phyloP scores from a whole-genome alignment of 2,329 filamentous ascomycete species.

The Delphinella strobiligena region DNA sequence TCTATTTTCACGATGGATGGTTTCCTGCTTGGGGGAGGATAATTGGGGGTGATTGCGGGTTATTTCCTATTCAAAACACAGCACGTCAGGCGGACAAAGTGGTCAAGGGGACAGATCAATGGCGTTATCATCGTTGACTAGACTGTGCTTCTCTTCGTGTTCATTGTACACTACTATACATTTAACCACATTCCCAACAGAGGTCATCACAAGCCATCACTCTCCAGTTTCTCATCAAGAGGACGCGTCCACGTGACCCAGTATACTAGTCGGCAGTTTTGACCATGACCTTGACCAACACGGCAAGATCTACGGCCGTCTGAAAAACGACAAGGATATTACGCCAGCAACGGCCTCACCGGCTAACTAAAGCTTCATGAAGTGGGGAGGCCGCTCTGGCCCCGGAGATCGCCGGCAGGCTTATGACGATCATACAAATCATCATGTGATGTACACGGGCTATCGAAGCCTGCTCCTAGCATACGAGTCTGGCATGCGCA shows the following conservation, averaged over 20 bases:
- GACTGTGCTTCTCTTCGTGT: background rate
- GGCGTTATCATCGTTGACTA: background rate
- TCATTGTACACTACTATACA: no score
- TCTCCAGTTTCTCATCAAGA: no score
- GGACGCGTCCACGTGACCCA: background rate
- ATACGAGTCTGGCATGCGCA: background rate
- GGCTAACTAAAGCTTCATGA: no score
- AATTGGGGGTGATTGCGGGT: background rate
- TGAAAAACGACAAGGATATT: background rate
- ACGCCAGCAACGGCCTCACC: background rate
- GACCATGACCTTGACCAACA: background rate
- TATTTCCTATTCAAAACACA: no score
- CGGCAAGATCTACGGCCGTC: background rate
- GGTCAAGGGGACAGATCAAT: no score
- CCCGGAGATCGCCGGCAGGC: background rate
- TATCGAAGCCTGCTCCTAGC: background rate
- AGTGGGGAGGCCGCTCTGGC: background rate
- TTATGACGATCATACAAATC: background rate
- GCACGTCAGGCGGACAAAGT: no score
- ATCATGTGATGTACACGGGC: background rate
- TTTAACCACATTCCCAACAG: no score
- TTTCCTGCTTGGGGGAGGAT: background rate
- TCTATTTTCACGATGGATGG: no score
- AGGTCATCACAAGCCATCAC: no score
- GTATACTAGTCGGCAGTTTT: background rate